phyloP scores from a whole-genome alignment of 2,329 filamentous ascomycete genomes.

The Pseudogymnoascus sp. region DNA sequence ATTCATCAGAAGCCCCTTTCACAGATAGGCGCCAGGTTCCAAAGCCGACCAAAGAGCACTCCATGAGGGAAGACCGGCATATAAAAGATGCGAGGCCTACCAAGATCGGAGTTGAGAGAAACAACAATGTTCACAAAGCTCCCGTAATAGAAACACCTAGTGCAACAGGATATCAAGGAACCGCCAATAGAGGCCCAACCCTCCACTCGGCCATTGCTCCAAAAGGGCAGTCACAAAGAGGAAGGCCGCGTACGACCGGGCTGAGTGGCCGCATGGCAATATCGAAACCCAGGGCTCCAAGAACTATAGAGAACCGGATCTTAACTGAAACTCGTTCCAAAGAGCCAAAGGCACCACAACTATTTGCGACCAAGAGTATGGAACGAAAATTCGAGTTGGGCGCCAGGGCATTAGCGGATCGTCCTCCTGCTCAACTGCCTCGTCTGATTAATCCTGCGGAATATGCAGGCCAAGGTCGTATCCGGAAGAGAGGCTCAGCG shows the following conservation, averaged over 20 bases:
- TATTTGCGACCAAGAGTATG: background rate
- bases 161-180: conserved; percentile 24
- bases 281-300: background rate
- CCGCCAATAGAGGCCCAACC: conserved; percentile 16
- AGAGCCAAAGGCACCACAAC: background rate
- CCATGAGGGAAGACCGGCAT: background rate
- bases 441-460: background rate
- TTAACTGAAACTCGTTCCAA: background rate
- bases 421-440: background rate
- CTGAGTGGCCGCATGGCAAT: background rate
- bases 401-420: background rate
- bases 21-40: background rate
- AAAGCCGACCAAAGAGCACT: background rate
- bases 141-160: conserved; percentile 11
- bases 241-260: background rate
- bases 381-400: background rate
- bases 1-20: background rate
- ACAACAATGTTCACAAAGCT: background rate
- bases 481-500: background rate
- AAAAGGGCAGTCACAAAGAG: background rate
- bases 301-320: background rate
- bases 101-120: background rate
- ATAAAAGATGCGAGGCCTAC: background rate
- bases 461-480: background rate
- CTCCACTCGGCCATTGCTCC: background rate